Conservation (phyloP, 805 yeast genomes). For the Suhomyces tanzawaensis region DNA sequence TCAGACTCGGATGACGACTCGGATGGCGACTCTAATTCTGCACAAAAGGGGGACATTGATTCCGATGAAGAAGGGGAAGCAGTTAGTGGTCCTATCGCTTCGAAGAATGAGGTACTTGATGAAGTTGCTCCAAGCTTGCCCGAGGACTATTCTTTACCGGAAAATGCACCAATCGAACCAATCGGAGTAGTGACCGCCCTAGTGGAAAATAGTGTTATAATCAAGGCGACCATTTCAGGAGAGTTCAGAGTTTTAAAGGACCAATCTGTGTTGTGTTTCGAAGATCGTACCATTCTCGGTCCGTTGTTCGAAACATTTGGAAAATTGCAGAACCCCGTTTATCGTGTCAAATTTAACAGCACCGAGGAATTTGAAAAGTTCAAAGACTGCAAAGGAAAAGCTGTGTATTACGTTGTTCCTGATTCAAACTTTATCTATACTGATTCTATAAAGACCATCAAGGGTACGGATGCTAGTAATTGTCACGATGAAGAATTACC, state of each 20-base stretch:
- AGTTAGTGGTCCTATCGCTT: slow-evolving; percentile 62
- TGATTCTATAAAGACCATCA: slow-evolving; percentile 60
- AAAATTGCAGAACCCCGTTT: slow-evolving; percentile 74
- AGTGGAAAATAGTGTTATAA: slow-evolving; percentile 69
- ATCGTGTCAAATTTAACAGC: slow-evolving; percentile 65
- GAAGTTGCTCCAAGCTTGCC: slow-evolving; percentile 71
- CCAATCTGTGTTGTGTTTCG: slow-evolving; percentile 74
- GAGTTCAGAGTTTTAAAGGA: slow-evolving; percentile 82
- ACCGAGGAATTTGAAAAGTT: slow-evolving; percentile 49
- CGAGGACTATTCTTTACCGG: slow-evolving; percentile 56
- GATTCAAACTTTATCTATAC: slow-evolving; percentile 79
- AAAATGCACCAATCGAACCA: slow-evolving; percentile 62
- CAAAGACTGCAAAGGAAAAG: slow-evolving; percentile 48
- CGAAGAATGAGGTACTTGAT: slow-evolving; percentile 73
- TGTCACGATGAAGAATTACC: slow-evolving; percentile 93
- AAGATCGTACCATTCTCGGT: slow-evolving; percentile 69
- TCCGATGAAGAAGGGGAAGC: slow-evolving; percentile 46
- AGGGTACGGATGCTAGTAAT: slow-evolving; percentile 94
- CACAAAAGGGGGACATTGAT: slow-evolving; percentile 16
- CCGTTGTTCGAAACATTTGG: slow-evolving; percentile 88
- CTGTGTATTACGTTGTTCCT: slow-evolving; percentile 75
- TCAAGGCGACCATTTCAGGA: slow-evolving; percentile 74
- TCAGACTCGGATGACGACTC: slow-evolving; percentile 20
- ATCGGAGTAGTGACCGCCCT: slow-evolving; percentile 68
- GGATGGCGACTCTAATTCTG: slow-evolving; percentile 5